These are phyloP conservation scores for Spirogloea muscicola DNA, from an alignment of 139 green algal genomes.

Conservation along the genomic window DNA sequence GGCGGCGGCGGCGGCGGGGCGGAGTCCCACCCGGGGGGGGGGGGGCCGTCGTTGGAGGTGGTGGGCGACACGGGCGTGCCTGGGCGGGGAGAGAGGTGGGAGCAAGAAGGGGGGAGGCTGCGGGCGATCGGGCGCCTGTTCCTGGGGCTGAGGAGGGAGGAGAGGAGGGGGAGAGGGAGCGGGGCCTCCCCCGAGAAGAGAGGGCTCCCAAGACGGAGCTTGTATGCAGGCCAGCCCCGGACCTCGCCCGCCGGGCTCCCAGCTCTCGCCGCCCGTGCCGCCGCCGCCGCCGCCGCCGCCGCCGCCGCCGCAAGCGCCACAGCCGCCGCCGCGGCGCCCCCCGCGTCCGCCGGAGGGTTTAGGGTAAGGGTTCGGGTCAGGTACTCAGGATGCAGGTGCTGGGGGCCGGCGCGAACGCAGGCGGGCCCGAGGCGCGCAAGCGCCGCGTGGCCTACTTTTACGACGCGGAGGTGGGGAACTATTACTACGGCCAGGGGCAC, in stretches of 20 bases:
- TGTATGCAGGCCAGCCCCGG: not conserved
- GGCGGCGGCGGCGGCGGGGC: no score
- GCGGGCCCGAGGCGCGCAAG: conserved; percentile 34
- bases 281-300: no score
- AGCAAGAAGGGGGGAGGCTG: not conserved
- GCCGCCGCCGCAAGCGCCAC: not conserved
- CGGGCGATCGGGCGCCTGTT: not conserved
- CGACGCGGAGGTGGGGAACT: conserved; percentile 86
- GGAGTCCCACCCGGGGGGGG: no score
- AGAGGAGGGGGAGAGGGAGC: no score
- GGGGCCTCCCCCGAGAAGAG: no score
- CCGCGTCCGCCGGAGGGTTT: not conserved
- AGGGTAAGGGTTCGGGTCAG: no score
- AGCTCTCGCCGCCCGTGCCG: not conserved
- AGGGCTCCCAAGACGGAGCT: no score
- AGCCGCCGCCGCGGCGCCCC: not conserved
- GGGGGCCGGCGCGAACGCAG: no score
- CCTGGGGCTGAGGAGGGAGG: not conserved
- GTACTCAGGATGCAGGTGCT: conserved; percentile 11
- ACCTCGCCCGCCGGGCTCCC: not conserved
- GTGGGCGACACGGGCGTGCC: no score
- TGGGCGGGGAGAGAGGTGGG: not conserved
- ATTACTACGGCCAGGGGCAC: conserved; percentile 83
- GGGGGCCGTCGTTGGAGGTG: no score
- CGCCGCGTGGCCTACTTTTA: conserved; percentile 80